Conservation (phyloP, 257 asterid species). For the Solanum medicagineum region DNA sequence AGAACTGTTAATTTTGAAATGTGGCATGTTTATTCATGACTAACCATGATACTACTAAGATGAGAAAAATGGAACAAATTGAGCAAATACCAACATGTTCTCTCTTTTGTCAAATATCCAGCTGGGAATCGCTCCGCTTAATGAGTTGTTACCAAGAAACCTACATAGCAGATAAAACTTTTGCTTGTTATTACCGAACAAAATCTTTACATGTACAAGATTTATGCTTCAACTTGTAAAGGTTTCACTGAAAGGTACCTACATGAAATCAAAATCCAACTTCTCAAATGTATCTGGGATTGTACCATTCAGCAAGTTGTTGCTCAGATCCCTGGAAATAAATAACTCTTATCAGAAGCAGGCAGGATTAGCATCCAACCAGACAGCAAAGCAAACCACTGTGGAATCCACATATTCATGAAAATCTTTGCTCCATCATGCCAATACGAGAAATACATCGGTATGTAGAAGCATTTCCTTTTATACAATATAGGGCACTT, state of each 20-base stretch:
- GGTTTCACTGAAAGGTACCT: slow-evolving; percentile 7
- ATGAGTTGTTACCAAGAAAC: slow-evolving; percentile 56
- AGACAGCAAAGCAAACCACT: neutral
- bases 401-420: neutral
- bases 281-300: slow-evolving; percentile 25
- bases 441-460: neutral
- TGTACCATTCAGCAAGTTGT: slow-evolving; percentile 52
- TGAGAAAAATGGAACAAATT: neutral
- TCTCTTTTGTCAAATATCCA: slow-evolving; percentile 30
- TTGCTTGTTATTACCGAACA: neutral
- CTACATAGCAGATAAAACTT: slow-evolving; percentile 22
- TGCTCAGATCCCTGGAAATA: slow-evolving; percentile 70
- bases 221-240: neutral
- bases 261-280: slow-evolving; percentile 23
- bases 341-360: neutral
- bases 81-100: slow-evolving; percentile 34
- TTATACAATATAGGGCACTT: neutral
- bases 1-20: neutral
- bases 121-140: slow-evolving; percentile 56
- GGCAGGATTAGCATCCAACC: neutral
- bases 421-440: neutral
- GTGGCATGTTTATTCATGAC: neutral
- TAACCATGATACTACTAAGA: neutral
- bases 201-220: neutral
- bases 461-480: neutral